phyloP scores from a whole-genome alignment of 305 asterid species.

The Ilex paraguariensis region DNA sequence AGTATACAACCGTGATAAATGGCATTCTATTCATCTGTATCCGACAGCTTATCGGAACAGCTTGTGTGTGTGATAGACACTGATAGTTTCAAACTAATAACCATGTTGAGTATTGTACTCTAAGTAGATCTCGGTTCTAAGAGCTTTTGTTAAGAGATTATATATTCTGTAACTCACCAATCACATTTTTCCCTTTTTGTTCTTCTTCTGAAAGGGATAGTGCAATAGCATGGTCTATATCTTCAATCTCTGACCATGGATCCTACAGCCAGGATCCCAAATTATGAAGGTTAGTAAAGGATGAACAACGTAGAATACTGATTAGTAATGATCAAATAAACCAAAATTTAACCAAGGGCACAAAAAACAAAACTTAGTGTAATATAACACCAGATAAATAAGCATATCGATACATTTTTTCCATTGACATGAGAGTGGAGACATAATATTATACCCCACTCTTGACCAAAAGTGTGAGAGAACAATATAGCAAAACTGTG shows the following conservation, averaged over 20 bases:
- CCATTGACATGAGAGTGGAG: too few relatives aligned
- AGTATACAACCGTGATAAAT: too few relatives aligned
- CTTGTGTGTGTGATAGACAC: too few relatives aligned
- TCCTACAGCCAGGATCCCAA: constrained; percentile 38
- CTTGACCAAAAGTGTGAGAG: too few relatives aligned
- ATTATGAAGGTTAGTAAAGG: constrained; percentile 5
- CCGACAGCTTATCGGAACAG: too few relatives aligned
- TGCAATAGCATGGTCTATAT: constrained; percentile 84
- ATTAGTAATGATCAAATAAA: constrained; percentile 3
- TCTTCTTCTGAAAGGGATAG: constrained; percentile 82
- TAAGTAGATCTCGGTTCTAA: background rate
- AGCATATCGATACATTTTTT: too few relatives aligned
- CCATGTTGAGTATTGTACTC: background rate
- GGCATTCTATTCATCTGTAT: too few relatives aligned
- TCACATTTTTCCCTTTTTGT: constrained; percentile 44
- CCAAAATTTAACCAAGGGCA: constrained; percentile 5
- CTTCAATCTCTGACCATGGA: constrained; percentile 63
- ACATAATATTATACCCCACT: too few relatives aligned
- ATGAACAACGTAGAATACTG: background rate
- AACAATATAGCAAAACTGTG: constrained; percentile 6
- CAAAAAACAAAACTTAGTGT: background rate
- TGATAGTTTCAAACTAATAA: background rate
- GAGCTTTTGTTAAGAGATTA: constrained; percentile 1
- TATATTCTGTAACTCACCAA: constrained; percentile 42
- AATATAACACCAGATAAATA: too few relatives aligned